Conservation (phyloP, 208 protist genomes). For the Blechomonas ayalai region DNA sequence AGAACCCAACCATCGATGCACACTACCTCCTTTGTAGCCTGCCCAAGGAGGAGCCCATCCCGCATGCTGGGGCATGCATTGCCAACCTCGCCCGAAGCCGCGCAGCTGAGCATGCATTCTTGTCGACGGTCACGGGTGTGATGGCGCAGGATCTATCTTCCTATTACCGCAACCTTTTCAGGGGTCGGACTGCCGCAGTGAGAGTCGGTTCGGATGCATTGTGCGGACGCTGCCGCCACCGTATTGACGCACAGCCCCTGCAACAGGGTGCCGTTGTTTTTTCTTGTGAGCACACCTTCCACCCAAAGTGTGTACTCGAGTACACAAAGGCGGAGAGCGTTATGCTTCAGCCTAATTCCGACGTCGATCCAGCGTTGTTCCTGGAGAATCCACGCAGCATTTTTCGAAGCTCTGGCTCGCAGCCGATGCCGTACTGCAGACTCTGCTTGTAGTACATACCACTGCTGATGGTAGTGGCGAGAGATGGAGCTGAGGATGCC, state of each 20-base stretch:
- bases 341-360: not conserved
- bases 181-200: constrained; percentile 22
- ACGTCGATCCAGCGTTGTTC: constrained; percentile 9
- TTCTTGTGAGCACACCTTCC: constrained; percentile 52
- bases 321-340: constrained; percentile 18
- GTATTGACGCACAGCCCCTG: not conserved
- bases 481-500: too few species aligned
- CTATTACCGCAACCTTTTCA: constrained; percentile 26
- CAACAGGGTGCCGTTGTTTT: constrained; percentile 29
- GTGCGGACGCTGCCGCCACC: constrained; percentile 24
- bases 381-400: constrained; percentile 10
- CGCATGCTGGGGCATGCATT: constrained; percentile 33
- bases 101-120: constrained; percentile 27
- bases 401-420: not conserved
- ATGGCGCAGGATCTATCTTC: constrained; percentile 30
- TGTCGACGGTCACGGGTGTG: constrained; percentile 37
- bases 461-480: too few species aligned
- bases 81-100: constrained; percentile 33
- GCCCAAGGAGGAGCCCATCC: constrained; percentile 39
- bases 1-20: constrained; percentile 37
- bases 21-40: constrained; percentile 31
- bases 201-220: constrained; percentile 15
- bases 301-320: constrained; percentile 41
- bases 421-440: constrained; percentile 11
- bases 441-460: constrained; percentile 14